A percentile compares a stretch with the other conserved stretches of the same genome.
phyloP scores from a whole-genome alignment of 768 basidiomycete genomes.

The Erythrobasidium yunnanense region DNA sequence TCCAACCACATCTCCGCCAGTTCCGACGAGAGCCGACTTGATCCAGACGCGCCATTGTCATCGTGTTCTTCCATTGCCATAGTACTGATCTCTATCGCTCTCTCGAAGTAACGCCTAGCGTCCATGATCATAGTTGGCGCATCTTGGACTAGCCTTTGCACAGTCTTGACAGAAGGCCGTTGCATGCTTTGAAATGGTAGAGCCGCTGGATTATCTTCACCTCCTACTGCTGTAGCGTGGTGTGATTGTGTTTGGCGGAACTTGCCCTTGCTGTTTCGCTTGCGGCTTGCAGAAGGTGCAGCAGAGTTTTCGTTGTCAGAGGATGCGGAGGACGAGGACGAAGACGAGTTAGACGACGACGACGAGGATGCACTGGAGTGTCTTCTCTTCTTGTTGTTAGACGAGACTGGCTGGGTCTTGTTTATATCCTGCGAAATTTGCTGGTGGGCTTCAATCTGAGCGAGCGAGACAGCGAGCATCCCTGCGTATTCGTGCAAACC shows the following conservation, averaged over 20 bases:
- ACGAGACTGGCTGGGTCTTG: background rate
- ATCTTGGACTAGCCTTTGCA: background rate
- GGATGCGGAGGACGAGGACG: slow-evolving; percentile 1
- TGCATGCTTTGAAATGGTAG: background rate
- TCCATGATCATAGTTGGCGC: background rate
- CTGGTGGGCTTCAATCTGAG: slow-evolving; percentile 5
- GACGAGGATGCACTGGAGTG: background rate
- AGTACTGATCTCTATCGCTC: background rate
- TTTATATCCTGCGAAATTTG: background rate
- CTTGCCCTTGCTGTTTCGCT: background rate
- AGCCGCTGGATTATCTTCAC: background rate
- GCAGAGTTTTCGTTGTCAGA: background rate
- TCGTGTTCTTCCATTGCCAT: background rate
- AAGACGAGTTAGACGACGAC: slow-evolving; percentile 21
- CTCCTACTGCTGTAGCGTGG: too few species aligned
- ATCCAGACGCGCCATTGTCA: too few species aligned
- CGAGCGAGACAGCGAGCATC: slow-evolving; percentile 21
- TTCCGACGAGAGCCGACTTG: too few species aligned
- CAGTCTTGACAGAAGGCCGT: background rate
- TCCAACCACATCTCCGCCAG: background rate
- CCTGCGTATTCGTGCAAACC: slow-evolving; percentile 21
- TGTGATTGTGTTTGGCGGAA: too few species aligned
- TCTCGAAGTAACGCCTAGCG: background rate
- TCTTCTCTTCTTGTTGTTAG: background rate
- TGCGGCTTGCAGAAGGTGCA: background rate